Percentiles rank a stretch among this genome's conserved stretches.
Evolutionary conservation across 306 rosid genomes (phyloP).

Genomic region (Acmispon strigosus): DNA sequence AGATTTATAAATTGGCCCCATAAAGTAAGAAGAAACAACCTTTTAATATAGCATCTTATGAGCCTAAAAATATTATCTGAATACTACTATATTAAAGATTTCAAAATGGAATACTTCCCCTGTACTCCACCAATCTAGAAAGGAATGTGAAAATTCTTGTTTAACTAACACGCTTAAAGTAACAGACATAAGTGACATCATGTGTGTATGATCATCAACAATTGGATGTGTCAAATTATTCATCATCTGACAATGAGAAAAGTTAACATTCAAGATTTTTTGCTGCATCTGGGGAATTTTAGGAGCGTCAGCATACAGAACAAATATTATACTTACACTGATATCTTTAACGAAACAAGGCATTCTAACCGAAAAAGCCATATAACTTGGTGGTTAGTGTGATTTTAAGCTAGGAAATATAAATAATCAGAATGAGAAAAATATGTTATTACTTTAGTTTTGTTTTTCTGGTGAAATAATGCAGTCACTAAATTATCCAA

Average conservation of each 20-base stretch:
- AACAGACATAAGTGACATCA: neutral
- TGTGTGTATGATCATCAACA: neutral
- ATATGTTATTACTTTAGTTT: too few species aligned
- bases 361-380: neutral
- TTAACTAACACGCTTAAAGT: neutral
- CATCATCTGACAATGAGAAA: neutral
- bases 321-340: neutral
- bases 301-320: neutral
- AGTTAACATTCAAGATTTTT: neutral
- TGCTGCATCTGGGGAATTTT: neutral
- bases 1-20: neutral
- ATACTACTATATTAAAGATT: neutral
- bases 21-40: neutral
- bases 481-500: neutral
- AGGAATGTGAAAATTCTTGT: neutral
- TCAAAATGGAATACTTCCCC: neutral
- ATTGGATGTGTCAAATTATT: neutral
- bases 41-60: neutral
- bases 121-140: neutral
- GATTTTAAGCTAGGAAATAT: too few species aligned
- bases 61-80: neutral
- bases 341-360: neutral
- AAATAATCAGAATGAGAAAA: too few species aligned
- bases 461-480: neutral
- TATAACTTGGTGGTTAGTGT: neutral